Evolutionary conservation across 495 filamentous ascomycete genomes (phyloP), one percentile per base, ranked within the genome.

Genomic region (Xylaria telfairii): DNA sequence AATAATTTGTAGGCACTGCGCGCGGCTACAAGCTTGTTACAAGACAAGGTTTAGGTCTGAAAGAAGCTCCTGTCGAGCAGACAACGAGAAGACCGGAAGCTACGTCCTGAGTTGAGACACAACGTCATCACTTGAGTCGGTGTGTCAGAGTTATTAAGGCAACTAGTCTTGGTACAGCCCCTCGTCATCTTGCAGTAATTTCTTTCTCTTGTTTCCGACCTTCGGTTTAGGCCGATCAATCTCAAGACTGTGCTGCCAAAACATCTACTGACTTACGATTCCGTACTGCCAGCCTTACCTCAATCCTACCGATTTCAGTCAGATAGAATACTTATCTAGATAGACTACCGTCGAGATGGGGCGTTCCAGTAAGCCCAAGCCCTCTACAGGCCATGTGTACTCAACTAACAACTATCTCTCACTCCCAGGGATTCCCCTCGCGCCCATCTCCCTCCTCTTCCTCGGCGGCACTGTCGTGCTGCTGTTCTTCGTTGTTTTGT

Each of bases 401-500:
- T 24, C 42, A 19, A 49, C 68, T 70, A 65, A 70, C 60, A 32
- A 44, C 10, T 4, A 28, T 17, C 47, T 17, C 61, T 26, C 17
- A 9, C 67, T 24, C 57, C 21, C 39, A 70, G 61, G 34, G 26
- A 15, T 47, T 1, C 47, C 39, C 49, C 73, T 86, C 64, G 83
- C 82, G 71, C 71, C 82, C 21, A 63, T 88, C 47, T 91, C 92
- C 80, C 87, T 95, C 68, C 81, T 96, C 79, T 88, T 97, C 74
- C 90, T 92, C 79, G 89, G 89, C 67, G 89, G 87, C 69, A 89
- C 92, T 34, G 81, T 93, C 66, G 82, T 96, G 51, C 81, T 97
- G 73, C 90, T 94, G 67, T 92, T 94, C 82, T 89, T 97, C 79
- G 87, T 93, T 65, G 83, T 97, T 59, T 86, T 97, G 32, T 92